Evolutionary conservation across 2,329 filamentous ascomycete genomes (phyloP), one percentile per base, ranked within the genome.

Genomic region (Exophiala viscosa): DNA sequence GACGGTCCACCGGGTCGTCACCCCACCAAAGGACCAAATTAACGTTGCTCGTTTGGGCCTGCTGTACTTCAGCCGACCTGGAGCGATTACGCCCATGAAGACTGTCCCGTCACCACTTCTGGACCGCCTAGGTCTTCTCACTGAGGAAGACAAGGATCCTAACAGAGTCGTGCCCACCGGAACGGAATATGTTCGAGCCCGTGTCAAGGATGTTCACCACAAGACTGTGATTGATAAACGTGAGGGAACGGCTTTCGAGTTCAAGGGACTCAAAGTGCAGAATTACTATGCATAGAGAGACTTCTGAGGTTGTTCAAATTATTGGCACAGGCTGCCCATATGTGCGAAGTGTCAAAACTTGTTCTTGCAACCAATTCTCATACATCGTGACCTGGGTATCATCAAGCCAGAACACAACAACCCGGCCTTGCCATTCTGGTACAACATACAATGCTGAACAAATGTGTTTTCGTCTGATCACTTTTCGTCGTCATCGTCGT

Each of bases 51-150:
- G 80, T 50, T 77, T 75, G 60, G 80, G 77, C 64, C 57, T 82
- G 18, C 77, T 81, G 8, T 81, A 81, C 60, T 82, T 82, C 64
- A 67, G 71, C 33, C 64, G 79, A 58, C 78, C 78, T 2, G 76
- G 67, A 55, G 73, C 78, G 63, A 66, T 73, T 23, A 71, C 78
- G 13, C 49, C 72, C 9, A 61, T 78, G 62, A 70, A 65, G 50
- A 63, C 66, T 2, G 66, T 72, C 9, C 66, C 70, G 6, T 69
- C 69, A 15, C 66, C 70, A 35, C 46, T 70, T 10, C 61, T 73
- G 17, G 67, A 67, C 7, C 66, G 69, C 2, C 59, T 70, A 3
- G 72, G 70, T 1, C 61, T 74, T 2, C 62, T 74, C 31, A 67
- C 65, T 1, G 69, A 70, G 3, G 68, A 71, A 32, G 70, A 75